These are phyloP conservation scores for Adansonia gregorii DNA, from an alignment of 441 rosid species.

Conservation along the genomic window DNA sequence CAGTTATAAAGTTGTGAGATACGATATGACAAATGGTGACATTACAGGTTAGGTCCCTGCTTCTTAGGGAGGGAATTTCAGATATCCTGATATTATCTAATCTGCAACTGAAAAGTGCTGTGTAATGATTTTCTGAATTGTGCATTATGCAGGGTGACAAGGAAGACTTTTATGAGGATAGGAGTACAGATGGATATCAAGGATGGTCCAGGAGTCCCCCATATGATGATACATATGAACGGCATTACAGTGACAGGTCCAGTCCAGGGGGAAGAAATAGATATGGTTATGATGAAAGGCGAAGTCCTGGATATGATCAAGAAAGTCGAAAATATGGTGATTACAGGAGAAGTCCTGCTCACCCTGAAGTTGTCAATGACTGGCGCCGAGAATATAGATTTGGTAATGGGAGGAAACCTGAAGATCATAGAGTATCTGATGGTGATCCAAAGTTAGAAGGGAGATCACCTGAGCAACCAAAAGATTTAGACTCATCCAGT, in stretches of 20 bases:
- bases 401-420: constrained; percentile 68
- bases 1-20: not conserved
- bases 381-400: constrained; percentile 96
- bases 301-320: constrained; percentile 84
- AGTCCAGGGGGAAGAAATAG: constrained; percentile 84
- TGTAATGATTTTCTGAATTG: constrained; percentile 25
- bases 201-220: constrained; percentile 91
- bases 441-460: constrained; percentile 65
- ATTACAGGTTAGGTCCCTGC: constrained; percentile 4
- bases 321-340: constrained; percentile 61
- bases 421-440: constrained; percentile 57
- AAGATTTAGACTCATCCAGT: constrained; percentile 66
- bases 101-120: constrained; percentile 19
- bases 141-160: constrained; percentile 61
- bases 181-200: constrained; percentile 44
- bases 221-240: constrained; percentile 70
- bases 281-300: constrained; percentile 52
- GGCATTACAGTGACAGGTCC: constrained; percentile 69
- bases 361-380: constrained; percentile 76
- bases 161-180: constrained; percentile 60
- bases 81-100: constrained; percentile 8
- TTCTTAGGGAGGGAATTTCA: not conserved
- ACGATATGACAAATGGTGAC: not conserved
- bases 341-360: constrained; percentile 77
- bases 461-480: constrained; percentile 73